phyloP scores from a whole-genome alignment of 805 yeast species.

The Wickerhamomyces ciferrii region DNA sequence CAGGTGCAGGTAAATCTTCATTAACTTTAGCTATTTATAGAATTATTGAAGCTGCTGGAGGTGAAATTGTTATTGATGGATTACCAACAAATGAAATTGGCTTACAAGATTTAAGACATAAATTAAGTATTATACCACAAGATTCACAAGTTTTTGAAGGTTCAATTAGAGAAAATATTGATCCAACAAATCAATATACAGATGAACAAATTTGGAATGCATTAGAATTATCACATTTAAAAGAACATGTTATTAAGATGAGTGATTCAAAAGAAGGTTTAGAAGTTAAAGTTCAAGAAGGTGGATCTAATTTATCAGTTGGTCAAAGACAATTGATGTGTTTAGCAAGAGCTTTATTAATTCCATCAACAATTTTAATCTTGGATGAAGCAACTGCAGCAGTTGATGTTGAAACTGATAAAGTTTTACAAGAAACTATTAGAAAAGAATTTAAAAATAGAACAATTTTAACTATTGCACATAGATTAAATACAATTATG shows the following conservation, averaged over 20 bases:
- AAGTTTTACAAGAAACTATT: conserved; percentile 72
- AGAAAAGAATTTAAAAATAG: conserved; percentile 69
- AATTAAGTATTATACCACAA: conserved; percentile 84
- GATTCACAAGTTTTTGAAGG: conserved; percentile 93
- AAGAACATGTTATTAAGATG: conserved; percentile 52
- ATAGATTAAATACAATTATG: conserved; percentile 75
- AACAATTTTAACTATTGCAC: conserved; percentile 82
- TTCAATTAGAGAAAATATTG: conserved; percentile 77
- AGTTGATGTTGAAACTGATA: conserved; percentile 81
- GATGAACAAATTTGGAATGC: conserved; percentile 86
- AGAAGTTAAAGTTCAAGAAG: conserved; percentile 54
- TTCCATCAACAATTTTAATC: conserved; percentile 57
- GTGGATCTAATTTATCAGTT: conserved; percentile 66
- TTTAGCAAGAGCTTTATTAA: conserved; percentile 70
- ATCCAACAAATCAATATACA: conserved; percentile 62
- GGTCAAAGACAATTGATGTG: conserved; percentile 82
- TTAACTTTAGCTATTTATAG: conserved; percentile 81
- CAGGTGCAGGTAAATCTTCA: conserved; percentile 95
- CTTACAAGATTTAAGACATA: conserved; percentile 68
- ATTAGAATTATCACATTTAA: conserved; percentile 72
- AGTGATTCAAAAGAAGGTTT: conserved; percentile 51
- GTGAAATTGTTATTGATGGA: conserved; percentile 70
- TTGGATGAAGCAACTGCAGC: conserved; percentile 89
- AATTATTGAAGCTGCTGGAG: conserved; percentile 71
- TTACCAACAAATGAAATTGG: conserved; percentile 66